Conservation (phyloP, 306 rosid species). For the Fragaria nilgerrensis region DNA sequence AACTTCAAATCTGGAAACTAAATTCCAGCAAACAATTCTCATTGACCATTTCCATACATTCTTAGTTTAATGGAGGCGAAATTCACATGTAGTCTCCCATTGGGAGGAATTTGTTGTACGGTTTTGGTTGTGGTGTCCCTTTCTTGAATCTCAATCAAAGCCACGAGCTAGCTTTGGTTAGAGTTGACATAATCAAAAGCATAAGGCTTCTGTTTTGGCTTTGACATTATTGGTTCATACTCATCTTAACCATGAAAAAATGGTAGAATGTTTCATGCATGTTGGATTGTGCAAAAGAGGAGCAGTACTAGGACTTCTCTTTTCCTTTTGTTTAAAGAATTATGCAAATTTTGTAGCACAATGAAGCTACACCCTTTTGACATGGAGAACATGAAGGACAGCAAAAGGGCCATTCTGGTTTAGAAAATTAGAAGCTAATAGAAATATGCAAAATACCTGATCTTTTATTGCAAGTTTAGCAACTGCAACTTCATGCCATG, state of each 20-base stretch:
- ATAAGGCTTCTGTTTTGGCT: background rate
- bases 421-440: background rate
- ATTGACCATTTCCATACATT: background rate
- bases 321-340: background rate
- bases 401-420: background rate
- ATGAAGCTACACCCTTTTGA: background rate
- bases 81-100: background rate
- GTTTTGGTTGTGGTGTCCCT: background rate
- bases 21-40: slow-evolving; percentile 7
- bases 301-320: background rate
- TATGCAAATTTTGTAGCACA: background rate
- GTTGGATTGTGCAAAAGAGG: background rate
- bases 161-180: background rate
- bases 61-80: background rate
- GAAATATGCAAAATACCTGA: too few relatives aligned
- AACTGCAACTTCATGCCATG: background rate
- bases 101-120: slow-evolving; percentile 11
- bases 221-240: slow-evolving; percentile 1
- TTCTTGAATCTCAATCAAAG: background rate
- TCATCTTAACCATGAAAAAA: slow-evolving; percentile 1
- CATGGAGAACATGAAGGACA: background rate
- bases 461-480: background rate
- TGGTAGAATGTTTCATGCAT: background rate
- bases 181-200: background rate
- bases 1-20: slow-evolving; percentile 18